Percentiles rank a stretch among this genome's conserved stretches.
Evolutionary conservation across 2,329 filamentous ascomycete species (phyloP).

Genomic region (Colletotrichum orbiculare): DNA sequence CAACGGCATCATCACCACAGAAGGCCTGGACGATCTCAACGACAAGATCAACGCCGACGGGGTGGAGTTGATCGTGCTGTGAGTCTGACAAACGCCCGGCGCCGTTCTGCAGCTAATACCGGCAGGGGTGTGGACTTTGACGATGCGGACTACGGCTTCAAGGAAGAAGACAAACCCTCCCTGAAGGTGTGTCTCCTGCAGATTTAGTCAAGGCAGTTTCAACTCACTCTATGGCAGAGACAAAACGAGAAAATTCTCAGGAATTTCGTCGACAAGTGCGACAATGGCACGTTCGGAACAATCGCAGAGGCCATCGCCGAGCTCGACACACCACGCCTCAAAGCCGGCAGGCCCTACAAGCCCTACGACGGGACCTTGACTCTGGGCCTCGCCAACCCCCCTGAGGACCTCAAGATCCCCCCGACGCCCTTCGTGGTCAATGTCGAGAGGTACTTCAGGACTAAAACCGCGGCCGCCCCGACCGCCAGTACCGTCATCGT

Average conservation of each 20-base stretch:
- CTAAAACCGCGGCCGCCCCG: conserved; percentile 78
- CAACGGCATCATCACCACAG: conserved; percentile 75
- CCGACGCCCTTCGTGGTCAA: conserved; percentile 82
- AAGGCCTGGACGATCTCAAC: conserved; percentile 76
- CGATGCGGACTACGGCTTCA: conserved; percentile 87
- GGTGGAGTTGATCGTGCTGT: conserved; percentile 85
- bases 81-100: conserved; percentile 49
- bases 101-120: conserved; percentile 12
- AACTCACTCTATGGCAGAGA: conserved; percentile 52
- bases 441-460: conserved; percentile 91
- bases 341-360: conserved; percentile 78
- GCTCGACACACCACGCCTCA: conserved; percentile 80
- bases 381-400: conserved; percentile 71
- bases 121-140: conserved; percentile 88
- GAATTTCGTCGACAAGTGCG: conserved; percentile 73
- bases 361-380: conserved; percentile 84
- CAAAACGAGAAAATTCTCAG: conserved; percentile 78
- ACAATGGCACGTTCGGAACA: conserved; percentile 80
- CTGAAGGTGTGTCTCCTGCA: conserved; percentile 66
- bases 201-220: background rate
- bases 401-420: conserved; percentile 61
- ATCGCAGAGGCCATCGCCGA: conserved; percentile 86
- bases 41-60: conserved; percentile 78
- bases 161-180: conserved; percentile 85
- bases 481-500: conserved; percentile 82